Percentiles rank a stretch among this genome's conserved stretches.
phyloP scores from a whole-genome alignment of 352 stramenopile species.

The Globisporangium cylindrosporum region DNA sequence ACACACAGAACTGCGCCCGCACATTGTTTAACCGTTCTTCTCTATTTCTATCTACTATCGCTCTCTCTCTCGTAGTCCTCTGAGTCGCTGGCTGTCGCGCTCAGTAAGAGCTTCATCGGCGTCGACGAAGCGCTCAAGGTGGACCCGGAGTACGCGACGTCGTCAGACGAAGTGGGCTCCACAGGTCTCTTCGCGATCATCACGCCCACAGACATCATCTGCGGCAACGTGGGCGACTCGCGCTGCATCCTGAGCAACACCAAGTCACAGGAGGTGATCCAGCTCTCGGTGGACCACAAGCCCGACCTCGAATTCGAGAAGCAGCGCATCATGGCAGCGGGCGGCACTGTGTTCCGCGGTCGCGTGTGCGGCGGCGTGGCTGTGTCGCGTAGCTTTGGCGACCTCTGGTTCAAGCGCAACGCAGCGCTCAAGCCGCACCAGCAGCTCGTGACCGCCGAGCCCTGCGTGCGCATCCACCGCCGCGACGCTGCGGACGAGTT shows the following conservation, averaged over 20 bases:
- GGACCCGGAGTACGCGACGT: slow-evolving; percentile 56
- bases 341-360: slow-evolving; percentile 80
- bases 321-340: slow-evolving; percentile 79
- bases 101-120: slow-evolving; percentile 73
- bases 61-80: slow-evolving; percentile 27
- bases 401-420: slow-evolving; percentile 90
- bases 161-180: slow-evolving; percentile 79
- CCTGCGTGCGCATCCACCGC: slow-evolving; percentile 72
- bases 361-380: slow-evolving; percentile 83
- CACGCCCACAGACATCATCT: slow-evolving; percentile 79
- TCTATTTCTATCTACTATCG: too few relatives aligned
- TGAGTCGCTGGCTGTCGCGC: slow-evolving; percentile 66
- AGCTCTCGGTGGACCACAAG: slow-evolving; percentile 87
- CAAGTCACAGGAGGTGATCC: slow-evolving; percentile 64
- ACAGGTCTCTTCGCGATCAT: slow-evolving; percentile 81
- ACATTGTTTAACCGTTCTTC: neutral
- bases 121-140: slow-evolving; percentile 72
- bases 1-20: neutral
- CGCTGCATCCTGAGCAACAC: slow-evolving; percentile 81
- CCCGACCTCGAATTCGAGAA: slow-evolving; percentile 84
- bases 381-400: slow-evolving; percentile 83
- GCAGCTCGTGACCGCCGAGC: slow-evolving; percentile 84
- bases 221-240: slow-evolving; percentile 83
- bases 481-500: slow-evolving; percentile 88
- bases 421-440: slow-evolving; percentile 70